These are phyloP conservation scores for Fusarium sp. DNA, from an alignment of 2,329 filamentous ascomycete genomes.

Conservation along the genomic window DNA sequence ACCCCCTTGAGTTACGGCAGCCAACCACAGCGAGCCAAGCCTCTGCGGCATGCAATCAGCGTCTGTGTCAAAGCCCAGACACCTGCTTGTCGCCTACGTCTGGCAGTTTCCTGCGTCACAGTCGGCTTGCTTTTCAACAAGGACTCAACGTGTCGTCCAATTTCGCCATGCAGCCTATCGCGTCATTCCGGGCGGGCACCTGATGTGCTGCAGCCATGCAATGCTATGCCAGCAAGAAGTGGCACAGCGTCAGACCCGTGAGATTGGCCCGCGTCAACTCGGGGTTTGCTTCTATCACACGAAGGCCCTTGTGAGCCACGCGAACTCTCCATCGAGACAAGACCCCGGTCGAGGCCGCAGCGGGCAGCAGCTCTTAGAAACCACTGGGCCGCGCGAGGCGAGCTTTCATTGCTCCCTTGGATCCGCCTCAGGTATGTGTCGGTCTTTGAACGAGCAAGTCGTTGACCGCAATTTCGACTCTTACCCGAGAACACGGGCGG, in stretches of 20 bases:
- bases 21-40: constrained; percentile 38
- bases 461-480: constrained; percentile 10
- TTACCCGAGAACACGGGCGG: background rate
- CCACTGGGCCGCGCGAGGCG: constrained; percentile 32
- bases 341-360: constrained; percentile 4
- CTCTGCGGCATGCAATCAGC: constrained; percentile 34
- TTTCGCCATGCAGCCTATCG: constrained; percentile 44
- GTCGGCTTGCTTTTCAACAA: constrained; percentile 28
- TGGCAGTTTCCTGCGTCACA: constrained; percentile 32
- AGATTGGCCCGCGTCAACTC: constrained; percentile 39
- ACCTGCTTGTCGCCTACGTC: constrained; percentile 19
- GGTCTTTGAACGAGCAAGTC: background rate
- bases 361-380: background rate
- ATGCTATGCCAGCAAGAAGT: constrained; percentile 42
- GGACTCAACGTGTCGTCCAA: constrained; percentile 42
- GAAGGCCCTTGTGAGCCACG: constrained; percentile 18
- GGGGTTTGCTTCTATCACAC: constrained; percentile 17
- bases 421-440: background rate
- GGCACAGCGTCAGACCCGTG: constrained; percentile 38
- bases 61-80: constrained; percentile 25
- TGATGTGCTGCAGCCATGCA: constrained; percentile 46
- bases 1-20: constrained; percentile 32
- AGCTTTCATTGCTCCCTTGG: background rate
- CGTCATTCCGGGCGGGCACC: constrained; percentile 44
- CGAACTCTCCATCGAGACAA: constrained; percentile 19